A percentile compares a stretch with the other conserved stretches of the same genome.
Conservation (phyloP, 2,329 filamentous ascomycete genomes). For the Xylaria digitata region DNA sequence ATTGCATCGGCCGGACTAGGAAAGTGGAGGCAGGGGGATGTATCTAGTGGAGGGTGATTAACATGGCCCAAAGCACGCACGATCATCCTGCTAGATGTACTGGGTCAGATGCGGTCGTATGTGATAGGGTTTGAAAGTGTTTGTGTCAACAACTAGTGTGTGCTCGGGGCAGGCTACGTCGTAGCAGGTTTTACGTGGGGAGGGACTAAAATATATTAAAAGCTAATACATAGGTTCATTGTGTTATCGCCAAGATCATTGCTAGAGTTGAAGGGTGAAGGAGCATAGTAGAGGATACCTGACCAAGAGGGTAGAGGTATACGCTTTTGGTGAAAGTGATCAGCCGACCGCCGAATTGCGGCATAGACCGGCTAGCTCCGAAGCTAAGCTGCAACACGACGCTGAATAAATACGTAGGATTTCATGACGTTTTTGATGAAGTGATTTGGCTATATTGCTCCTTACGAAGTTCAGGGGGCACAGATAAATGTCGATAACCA, state of each 20-base stretch:
- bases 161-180: not conserved
- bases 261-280: too few species aligned
- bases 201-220: not conserved
- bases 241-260: not conserved
- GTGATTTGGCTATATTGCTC: not conserved
- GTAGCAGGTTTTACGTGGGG: not conserved
- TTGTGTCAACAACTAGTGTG: not conserved
- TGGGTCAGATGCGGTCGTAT: not conserved
- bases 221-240: not conserved
- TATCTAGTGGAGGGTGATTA: not conserved
- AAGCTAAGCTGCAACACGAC: conserved; percentile 8
- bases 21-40: conserved; percentile 23
- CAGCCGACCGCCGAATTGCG: not conserved
- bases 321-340: not conserved
- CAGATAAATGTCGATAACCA: not conserved
- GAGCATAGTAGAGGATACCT: not conserved
- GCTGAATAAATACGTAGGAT: not conserved
- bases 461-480: not conserved
- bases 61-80: conserved; percentile 7
- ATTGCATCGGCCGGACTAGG: conserved; percentile 26
- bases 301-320: not conserved
- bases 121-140: not conserved
- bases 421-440: not conserved
- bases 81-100: conserved; percentile 3
- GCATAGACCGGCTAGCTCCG: not conserved